Base-by-base conservation (phyloP, 2,329 filamentous ascomycete genomes). In the Didymella exigua region DNA sequence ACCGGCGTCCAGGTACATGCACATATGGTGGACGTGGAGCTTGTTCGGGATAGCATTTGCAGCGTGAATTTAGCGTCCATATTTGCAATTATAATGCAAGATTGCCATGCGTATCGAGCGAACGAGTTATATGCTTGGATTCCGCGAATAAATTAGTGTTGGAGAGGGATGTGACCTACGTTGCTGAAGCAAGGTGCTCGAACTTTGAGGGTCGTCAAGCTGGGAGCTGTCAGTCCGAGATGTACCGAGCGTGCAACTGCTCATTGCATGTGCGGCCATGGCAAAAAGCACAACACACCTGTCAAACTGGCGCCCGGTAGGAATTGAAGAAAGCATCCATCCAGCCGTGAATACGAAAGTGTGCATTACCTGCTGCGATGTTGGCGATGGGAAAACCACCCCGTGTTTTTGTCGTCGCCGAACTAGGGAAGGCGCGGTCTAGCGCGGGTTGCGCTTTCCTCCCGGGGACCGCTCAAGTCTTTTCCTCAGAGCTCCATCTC, bases 401-500 rank as follows among this genome's bases (percentile, higher is more conserved):
- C 41, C 46, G 46, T 55, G 46, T 42, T 50, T 42, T 50, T 49
- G 29, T 55, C 45, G 45, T 40, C 14, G 37, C 41, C 37, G 54
- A 57, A 67, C 62, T 57, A 49, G 62, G 58, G 51, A 62, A 63
- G 63, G 62, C 54, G 63, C 36, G 19, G 46, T 55, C 52, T 55
- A 55, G 46, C 44, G 54, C 46, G 59, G 59, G 62, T 52, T 57
- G 64, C 64, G 64, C 62, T 67, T 67, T 67, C 61, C 65, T 67
- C 62, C 65, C 63, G 63, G 64, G 62, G 62, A 55, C 62, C 65
- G 65, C 63, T 56, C 54, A 57, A 57, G 49, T 49, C 54, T 57
- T 54, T 54, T 57, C 54, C 56, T 54, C 53, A 53, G 68, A 68
- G 68, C 68, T 69, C 68, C 70, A 65, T 70, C 62, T 61, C 65